phyloP scores from a whole-genome alignment of 768 basidiomycete genomes.

The Boletus eberwhitei region DNA sequence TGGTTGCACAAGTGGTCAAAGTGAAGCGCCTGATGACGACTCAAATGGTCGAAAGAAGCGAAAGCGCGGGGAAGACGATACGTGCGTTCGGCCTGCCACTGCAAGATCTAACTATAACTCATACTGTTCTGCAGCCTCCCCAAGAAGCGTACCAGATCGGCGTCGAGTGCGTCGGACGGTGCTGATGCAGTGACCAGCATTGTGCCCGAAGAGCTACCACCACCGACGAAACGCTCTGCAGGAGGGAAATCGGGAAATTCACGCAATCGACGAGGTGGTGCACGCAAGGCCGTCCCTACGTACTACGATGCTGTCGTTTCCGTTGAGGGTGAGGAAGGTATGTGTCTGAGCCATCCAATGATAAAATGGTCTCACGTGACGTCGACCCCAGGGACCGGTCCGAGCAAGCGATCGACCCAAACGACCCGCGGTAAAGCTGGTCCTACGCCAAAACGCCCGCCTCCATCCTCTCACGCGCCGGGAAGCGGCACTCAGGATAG shows the following conservation, averaged over 20 bases:
- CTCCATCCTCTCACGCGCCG: constrained; percentile 29
- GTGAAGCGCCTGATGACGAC: constrained; percentile 50
- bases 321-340: constrained; percentile 66
- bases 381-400: constrained; percentile 33
- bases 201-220: constrained; percentile 39
- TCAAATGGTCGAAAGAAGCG: constrained; percentile 58
- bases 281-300: constrained; percentile 23
- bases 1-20: constrained; percentile 40
- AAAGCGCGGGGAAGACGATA: constrained; percentile 72
- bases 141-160: constrained; percentile 75
- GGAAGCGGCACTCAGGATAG: constrained; percentile 41
- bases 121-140: constrained; percentile 36
- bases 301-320: constrained; percentile 22
- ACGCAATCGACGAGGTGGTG: constrained; percentile 32
- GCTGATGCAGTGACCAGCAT: constrained; percentile 38
- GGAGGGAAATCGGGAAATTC: constrained; percentile 26
- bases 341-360: constrained; percentile 22
- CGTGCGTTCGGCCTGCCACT: constrained; percentile 41
- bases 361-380: constrained; percentile 33
- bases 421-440: constrained; percentile 36
- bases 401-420: constrained; percentile 39
- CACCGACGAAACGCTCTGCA: constrained; percentile 32
- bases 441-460: constrained; percentile 31
- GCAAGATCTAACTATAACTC: constrained; percentile 3
- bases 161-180: constrained; percentile 66